A percentile compares a stretch with the other conserved stretches of the same genome.
Conservation (phyloP, 1,284 basidiomycete species). For the Naganishia sp. region DNA sequence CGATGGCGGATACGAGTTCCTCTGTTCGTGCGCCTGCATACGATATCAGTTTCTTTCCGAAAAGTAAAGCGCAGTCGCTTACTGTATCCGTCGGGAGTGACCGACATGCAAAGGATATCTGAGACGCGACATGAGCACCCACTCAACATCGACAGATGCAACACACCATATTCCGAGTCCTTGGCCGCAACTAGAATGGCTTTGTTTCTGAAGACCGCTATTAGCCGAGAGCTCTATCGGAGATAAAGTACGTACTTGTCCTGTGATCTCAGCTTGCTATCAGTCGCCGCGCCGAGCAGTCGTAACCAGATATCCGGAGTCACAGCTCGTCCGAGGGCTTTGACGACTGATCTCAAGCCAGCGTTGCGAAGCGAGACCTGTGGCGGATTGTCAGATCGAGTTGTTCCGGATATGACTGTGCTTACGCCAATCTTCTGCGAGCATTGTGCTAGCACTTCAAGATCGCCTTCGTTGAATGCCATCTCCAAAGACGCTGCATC, state of each 20-base stretch:
- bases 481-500: conserved; percentile 27
- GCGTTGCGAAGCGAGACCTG: conserved; percentile 30
- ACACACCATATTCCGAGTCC: conserved; percentile 37
- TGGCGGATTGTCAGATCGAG: background rate
- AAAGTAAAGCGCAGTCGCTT: background rate
- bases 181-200: conserved; percentile 30
- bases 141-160: background rate
- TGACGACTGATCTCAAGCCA: conserved; percentile 27
- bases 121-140: background rate
- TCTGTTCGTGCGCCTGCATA: conserved; percentile 9
- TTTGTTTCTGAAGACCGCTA: conserved; percentile 16
- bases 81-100: conserved; percentile 34
- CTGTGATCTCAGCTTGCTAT: conserved; percentile 9
- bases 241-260: conserved; percentile 1
- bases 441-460: conserved; percentile 61
- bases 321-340: conserved; percentile 27
- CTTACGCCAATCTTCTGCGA: conserved; percentile 66
- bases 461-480: conserved; percentile 35
- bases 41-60: background rate
- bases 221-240: background rate
- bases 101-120: conserved; percentile 33
- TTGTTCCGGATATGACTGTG: background rate
- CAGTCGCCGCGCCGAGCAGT: conserved; percentile 19
- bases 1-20: conserved; percentile 9
- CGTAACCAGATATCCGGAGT: conserved; percentile 22